Conservation (phyloP, 371 early-diverging fungal species). For the Mucor plumbeus region DNA sequence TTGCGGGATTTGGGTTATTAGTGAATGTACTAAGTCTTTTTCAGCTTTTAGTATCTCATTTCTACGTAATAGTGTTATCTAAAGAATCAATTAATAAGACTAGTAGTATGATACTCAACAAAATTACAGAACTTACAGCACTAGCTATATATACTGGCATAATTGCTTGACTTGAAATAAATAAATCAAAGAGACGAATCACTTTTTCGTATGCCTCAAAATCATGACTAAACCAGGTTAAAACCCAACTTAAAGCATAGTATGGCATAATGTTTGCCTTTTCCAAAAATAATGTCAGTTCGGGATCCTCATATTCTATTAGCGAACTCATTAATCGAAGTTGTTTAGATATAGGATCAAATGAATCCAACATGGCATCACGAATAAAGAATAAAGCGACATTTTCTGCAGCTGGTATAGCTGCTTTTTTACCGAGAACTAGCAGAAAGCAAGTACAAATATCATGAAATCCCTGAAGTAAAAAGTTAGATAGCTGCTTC, state of each 20-base stretch:
- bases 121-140: conserved; percentile 43
- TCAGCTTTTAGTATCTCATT: conserved; percentile 61
- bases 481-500: neutral
- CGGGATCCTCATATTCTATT: conserved; percentile 51
- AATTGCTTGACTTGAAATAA: conserved; percentile 74
- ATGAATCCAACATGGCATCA: conserved; percentile 59
- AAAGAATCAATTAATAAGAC: neutral
- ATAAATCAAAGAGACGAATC: conserved; percentile 78
- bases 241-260: conserved; percentile 84
- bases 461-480: conserved; percentile 56
- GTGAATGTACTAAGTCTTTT: conserved; percentile 63
- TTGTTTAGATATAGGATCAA: conserved; percentile 55
- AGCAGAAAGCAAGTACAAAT: conserved; percentile 57
- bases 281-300: conserved; percentile 42
- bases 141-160: conserved; percentile 80
- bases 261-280: conserved; percentile 70
- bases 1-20: conserved; percentile 65
- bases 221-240: conserved; percentile 91
- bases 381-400: conserved; percentile 55
- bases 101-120: too few relatives aligned
- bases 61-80: conserved; percentile 60
- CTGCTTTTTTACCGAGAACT: conserved; percentile 57
- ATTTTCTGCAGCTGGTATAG: conserved; percentile 58
- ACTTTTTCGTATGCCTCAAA: conserved; percentile 62
- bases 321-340: conserved; percentile 52